Evolutionary conservation across 352 stramenopile genomes (phyloP).

Genomic region (Phytophthora europaea): DNA sequence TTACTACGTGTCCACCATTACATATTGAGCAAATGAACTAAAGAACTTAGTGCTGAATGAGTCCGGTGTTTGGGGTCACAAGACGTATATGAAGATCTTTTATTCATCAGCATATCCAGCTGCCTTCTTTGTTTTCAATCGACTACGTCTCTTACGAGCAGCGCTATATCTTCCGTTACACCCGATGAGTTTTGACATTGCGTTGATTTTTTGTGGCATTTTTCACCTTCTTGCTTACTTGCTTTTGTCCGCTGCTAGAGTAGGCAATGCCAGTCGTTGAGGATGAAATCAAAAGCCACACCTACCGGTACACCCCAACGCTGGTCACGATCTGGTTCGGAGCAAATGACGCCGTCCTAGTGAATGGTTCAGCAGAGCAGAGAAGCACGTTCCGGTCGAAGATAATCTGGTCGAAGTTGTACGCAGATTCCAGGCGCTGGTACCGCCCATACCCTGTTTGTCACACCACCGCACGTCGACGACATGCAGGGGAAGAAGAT

Average conservation of each 20-base stretch:
- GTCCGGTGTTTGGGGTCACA: too few relatives aligned
- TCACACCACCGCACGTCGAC: conserved; percentile 37
- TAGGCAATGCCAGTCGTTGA: conserved; percentile 19
- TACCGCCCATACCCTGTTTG: conserved; percentile 46
- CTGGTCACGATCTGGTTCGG: conserved; percentile 22
- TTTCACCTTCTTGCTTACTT: neutral
- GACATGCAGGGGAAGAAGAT: conserved; percentile 27
- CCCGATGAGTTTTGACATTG: neutral
- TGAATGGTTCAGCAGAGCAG: conserved; percentile 10
- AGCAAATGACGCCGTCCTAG: conserved; percentile 12
- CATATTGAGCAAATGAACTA: too few relatives aligned
- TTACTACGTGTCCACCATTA: too few relatives aligned
- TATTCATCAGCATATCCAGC: too few relatives aligned
- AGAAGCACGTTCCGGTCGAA: conserved; percentile 25
- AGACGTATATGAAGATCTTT: too few relatives aligned
- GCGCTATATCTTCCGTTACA: too few relatives aligned
- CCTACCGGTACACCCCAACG: conserved; percentile 5
- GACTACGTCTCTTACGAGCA: too few relatives aligned
- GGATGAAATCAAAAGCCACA: conserved; percentile 9
- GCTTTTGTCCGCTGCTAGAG: conserved; percentile 24
- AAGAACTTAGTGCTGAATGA: too few relatives aligned
- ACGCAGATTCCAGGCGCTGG: conserved; percentile 2
- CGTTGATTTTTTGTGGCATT: neutral
- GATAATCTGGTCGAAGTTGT: conserved; percentile 25
- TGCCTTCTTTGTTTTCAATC: too few relatives aligned